Base-by-base conservation (phyloP, 2,329 filamentous ascomycete species). In the Paramyrothecium sp. region DNA sequence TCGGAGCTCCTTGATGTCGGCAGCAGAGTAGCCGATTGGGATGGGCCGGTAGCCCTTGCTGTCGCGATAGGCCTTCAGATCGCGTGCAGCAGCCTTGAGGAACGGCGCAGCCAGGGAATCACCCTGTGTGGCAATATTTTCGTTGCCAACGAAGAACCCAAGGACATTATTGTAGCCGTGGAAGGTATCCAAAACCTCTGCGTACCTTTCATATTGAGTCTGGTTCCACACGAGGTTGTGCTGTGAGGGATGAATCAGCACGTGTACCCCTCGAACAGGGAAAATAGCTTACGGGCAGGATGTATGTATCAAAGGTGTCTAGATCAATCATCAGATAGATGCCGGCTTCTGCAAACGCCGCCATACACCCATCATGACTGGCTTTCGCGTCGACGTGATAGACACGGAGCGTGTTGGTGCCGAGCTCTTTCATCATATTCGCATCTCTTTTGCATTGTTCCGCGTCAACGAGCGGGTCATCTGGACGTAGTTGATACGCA, bases 291-390 rank as follows among this genome's bases (percentile, higher is more conserved):
- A 86, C 83, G 41, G 87, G 81, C 61, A 86, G 74, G 62, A 92
- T 89, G 68, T 89, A 88, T 1, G 87, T 89, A 62, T 78, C 75
- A 67, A 90, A 89, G 7, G 88, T 90, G 67, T 92, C 93, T 59
- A 97, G 81, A 72, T 97, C 92, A 53, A 96, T 82, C 70, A 94
- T 88, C 55, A 92, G 75, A 71, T 96, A 96, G 71, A 97, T 94
- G 57, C 90, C 90, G 47, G 86, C 89, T 65, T 92, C 85, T 13
- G 85, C 86, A 70, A 97, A 91, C 2, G 87, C 88, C 55, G 80
- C 80, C 91, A 97, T 96, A 77, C 92, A 97, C 20, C 81, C 88
- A 57, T 84, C 80, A 73, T 97, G 93, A 70, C 94, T 78, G 33
- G 77, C 85, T 3, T 75, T 71, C 2, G 90, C 77, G 66, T 96